Base-by-base conservation (phyloP, 2,329 filamentous ascomycete genomes). In the Paramyrothecium sp. region DNA sequence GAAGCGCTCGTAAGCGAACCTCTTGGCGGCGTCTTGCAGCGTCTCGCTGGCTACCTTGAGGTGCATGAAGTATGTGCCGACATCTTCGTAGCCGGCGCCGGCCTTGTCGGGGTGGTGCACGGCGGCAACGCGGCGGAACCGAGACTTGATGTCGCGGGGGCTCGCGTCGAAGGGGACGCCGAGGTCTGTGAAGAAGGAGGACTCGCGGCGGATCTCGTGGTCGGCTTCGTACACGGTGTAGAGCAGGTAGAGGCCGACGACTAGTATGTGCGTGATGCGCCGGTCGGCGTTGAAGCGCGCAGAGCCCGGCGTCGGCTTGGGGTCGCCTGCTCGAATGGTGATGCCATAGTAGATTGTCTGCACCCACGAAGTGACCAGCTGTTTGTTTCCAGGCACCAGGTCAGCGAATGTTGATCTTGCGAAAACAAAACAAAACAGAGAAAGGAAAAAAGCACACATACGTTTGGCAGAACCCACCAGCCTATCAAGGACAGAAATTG, bases 181-280 rank as follows among this genome's bases (percentile, higher is more conserved):
- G 0, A 99, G 84, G 61, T 89, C 83, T 51, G 84, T 79, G 77
- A 97, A 98, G 77, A 90, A 97, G 72, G 91, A 88, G 19, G 89
- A 87, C 1, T 81, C 78, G 49, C 82, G 78, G 61, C 86, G 89
- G 26, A 97, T 81, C 61, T 91, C 87, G 77, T 90, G 87, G 80
- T 96, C 91, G 67, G 92, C 89, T 76, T 98, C 94, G 77, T 93
- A 95, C 67, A 98, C 86, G 51, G 92, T 97, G 80, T 97, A 97
- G 62, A 89, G 76, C 41, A 98, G 90, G 77, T 98, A 99, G 59
- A 85, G 77, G 52, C 89, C 80, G 53, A 98, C 89, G 67, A 98
- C 91, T 64, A 89, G 79, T 69, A 94, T 89, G 71, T 95, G 88
- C 71, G 97, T 94, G 65, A 87, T 85, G 57, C 90, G 89, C 59